phyloP scores from a whole-genome alignment of 257 asterid genomes.

The Dorcoceras hygrometricum region DNA sequence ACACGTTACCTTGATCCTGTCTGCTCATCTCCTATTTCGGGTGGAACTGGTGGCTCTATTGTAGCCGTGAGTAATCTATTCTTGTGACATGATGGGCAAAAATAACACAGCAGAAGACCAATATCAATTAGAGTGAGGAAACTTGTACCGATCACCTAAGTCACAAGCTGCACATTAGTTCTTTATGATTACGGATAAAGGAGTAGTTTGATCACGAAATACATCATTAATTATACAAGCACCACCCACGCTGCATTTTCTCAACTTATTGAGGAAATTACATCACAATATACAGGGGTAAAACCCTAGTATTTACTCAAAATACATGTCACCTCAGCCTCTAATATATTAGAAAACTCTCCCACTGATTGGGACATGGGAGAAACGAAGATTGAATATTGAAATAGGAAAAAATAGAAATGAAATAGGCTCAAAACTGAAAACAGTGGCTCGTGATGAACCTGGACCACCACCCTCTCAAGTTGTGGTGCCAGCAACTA shows the following conservation, averaged over 20 bases:
- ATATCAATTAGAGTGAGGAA: no score
- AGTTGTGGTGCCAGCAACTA: constrained; percentile 31
- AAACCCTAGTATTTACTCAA: no score
- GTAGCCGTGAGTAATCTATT: no score
- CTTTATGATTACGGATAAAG: neutral
- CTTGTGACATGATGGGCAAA: neutral
- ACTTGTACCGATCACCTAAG: no score
- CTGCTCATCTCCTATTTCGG: neutral
- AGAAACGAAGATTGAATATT: neutral
- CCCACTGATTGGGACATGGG: neutral
- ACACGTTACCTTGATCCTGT: neutral
- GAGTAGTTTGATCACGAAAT: neutral
- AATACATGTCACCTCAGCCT: neutral
- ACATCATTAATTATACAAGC: neutral
- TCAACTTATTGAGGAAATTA: neutral
- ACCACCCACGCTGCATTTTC: neutral
- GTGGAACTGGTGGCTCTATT: neutral
- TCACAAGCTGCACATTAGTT: neutral
- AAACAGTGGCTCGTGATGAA: neutral
- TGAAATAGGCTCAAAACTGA: neutral
- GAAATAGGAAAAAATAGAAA: neutral
- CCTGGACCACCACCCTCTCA: constrained; percentile 24
- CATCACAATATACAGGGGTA: neutral
- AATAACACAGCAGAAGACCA: neutral
- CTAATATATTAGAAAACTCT: neutral